Percentiles rank a stretch among this genome's conserved stretches.
These are phyloP conservation scores for Candida bentonensis DNA, from an alignment of 805 yeast species.

Conservation along the genomic window DNA sequence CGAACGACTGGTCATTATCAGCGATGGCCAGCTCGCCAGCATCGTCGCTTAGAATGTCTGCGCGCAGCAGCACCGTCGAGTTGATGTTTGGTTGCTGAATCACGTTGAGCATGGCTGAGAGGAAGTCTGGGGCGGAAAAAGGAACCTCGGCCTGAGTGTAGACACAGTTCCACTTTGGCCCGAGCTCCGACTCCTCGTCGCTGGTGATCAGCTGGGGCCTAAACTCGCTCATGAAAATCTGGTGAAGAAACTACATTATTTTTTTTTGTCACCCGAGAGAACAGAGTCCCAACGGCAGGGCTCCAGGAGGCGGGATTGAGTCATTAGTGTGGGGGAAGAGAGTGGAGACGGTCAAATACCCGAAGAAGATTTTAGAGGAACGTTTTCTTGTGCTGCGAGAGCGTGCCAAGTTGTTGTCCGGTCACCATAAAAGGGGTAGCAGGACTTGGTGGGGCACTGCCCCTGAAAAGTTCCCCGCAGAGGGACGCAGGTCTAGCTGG, in stretches of 20 bases:
- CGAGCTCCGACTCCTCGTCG: conserved; percentile 32
- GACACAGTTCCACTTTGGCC: conserved; percentile 4
- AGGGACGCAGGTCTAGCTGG: too few relatives aligned
- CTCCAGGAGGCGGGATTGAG: neutral
- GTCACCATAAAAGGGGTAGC: neutral
- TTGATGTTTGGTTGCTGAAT: conserved; percentile 79
- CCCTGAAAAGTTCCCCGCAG: too few relatives aligned
- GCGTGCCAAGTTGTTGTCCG: neutral
- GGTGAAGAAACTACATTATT: neutral
- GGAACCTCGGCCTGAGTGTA: conserved; percentile 1
- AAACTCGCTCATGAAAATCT: neutral
- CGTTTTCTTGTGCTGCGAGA: neutral
- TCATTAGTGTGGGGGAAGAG: neutral
- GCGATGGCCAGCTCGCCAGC: conserved; percentile 5
- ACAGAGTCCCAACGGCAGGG: neutral
- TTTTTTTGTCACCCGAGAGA: neutral
- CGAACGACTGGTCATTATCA: neutral
- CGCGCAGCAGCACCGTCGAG: conserved; percentile 79
- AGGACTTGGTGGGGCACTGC: too few relatives aligned
- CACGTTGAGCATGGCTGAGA: conserved; percentile 63
- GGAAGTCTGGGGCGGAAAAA: conserved; percentile 34
- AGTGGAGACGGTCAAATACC: too few relatives aligned
- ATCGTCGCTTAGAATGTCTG: conserved; percentile 42
- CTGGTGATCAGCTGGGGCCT: neutral
- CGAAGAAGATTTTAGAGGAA: too few relatives aligned